A percentile compares a stretch with the other conserved stretches of the same genome.
Evolutionary conservation across 2,329 filamentous ascomycete genomes (phyloP).

Genomic region (Paraphaeosphaeria minitans): DNA sequence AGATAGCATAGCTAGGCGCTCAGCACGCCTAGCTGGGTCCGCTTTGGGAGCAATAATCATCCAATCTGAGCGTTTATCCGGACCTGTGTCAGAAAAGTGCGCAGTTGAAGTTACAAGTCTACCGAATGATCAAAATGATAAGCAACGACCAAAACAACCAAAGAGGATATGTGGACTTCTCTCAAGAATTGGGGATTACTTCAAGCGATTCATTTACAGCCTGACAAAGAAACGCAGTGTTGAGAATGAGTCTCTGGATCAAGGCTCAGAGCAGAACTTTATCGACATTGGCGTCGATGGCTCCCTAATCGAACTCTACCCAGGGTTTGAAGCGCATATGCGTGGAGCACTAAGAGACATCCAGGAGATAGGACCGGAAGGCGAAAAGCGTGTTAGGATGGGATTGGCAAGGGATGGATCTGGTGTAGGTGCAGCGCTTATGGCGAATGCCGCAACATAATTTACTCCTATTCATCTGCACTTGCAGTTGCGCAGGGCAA

Average conservation of each 20-base stretch:
- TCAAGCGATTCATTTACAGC: slow-evolving; percentile 57
- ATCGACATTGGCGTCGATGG: slow-evolving; percentile 95
- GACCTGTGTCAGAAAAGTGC: not conserved
- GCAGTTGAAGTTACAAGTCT: not conserved
- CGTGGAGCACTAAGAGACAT: slow-evolving; percentile 79
- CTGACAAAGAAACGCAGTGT: slow-evolving; percentile 35
- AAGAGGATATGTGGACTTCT: not conserved
- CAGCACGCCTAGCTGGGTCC: slow-evolving; percentile 1
- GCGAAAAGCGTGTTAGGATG: slow-evolving; percentile 86
- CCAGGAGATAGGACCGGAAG: slow-evolving; percentile 74
- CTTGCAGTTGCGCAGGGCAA: not conserved
- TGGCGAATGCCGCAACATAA: slow-evolving; percentile 59
- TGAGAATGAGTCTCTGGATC: slow-evolving; percentile 32
- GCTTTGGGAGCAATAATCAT: slow-evolving; percentile 2
- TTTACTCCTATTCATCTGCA: not conserved
- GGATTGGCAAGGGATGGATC: slow-evolving; percentile 97
- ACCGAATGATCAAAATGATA: not conserved
- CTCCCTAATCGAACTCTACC: slow-evolving; percentile 93
- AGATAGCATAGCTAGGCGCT: not conserved
- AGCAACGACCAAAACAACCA: not conserved
- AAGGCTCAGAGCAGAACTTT: slow-evolving; percentile 63
- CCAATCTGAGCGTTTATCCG: not conserved
- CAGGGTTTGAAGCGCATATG: slow-evolving; percentile 86
- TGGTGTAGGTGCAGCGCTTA: slow-evolving; percentile 92
- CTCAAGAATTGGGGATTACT: not conserved